phyloP scores from a whole-genome alignment of 495 filamentous ascomycete genomes.

The Mytilinidion resinicola region DNA sequence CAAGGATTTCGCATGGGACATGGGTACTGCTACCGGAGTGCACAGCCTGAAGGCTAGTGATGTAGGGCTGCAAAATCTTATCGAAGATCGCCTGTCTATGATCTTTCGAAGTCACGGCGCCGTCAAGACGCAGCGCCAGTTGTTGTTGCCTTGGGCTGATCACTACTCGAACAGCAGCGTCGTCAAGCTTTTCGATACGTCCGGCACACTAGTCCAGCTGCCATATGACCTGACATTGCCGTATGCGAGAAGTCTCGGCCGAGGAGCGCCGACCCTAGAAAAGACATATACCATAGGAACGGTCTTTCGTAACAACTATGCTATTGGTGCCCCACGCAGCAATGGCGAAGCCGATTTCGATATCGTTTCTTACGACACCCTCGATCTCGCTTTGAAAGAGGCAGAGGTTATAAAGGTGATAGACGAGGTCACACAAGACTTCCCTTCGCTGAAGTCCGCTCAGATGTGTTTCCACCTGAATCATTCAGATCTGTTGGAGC shows the following conservation, averaged over 20 bases:
- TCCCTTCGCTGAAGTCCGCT: slow-evolving; percentile 62
- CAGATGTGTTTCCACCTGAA: slow-evolving; percentile 90
- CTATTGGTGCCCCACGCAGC: slow-evolving; percentile 71
- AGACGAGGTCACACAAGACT: slow-evolving; percentile 80
- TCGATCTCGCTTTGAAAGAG: slow-evolving; percentile 84
- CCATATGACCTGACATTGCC: slow-evolving; percentile 90
- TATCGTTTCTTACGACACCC: slow-evolving; percentile 70
- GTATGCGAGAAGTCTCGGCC: slow-evolving; percentile 77
- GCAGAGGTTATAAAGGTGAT: slow-evolving; percentile 92
- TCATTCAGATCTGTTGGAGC: slow-evolving; percentile 74
- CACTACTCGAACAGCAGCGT: slow-evolving; percentile 64
- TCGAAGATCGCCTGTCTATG: slow-evolving; percentile 65
- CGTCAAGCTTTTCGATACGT: slow-evolving; percentile 72
- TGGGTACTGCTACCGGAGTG: slow-evolving; percentile 42
- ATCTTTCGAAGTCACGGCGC: slow-evolving; percentile 93
- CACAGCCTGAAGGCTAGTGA: slow-evolving; percentile 53
- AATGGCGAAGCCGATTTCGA: slow-evolving; percentile 93
- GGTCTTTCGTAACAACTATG: slow-evolving; percentile 74
- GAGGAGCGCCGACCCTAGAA: slow-evolving; percentile 57
- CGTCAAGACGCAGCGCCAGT: slow-evolving; percentile 66
- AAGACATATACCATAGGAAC: slow-evolving; percentile 85
- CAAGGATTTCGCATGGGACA: slow-evolving; percentile 85
- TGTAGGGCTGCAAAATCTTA: slow-evolving; percentile 63
- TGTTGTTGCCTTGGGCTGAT: slow-evolving; percentile 72
- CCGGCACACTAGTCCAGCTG: slow-evolving; percentile 78